These are phyloP conservation scores for Lichtheimia ramosa DNA, from an alignment of 371 early-diverging fungal genomes.

Conservation along the genomic window DNA sequence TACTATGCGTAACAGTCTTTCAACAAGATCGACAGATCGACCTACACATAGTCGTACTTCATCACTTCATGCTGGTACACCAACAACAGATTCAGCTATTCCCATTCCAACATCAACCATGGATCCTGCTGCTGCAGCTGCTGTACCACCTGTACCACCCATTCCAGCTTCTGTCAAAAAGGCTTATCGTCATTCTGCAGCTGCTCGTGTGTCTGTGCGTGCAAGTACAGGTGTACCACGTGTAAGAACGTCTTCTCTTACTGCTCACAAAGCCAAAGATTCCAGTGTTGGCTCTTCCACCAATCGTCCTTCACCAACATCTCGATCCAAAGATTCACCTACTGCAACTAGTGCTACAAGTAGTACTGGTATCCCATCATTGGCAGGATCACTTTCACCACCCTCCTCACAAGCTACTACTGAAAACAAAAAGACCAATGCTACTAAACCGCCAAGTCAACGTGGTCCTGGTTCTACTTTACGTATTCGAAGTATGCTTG, in stretches of 20 bases:
- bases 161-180: conserved; percentile 5
- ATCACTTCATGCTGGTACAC: conserved; percentile 5
- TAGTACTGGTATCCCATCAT: conserved; percentile 1
- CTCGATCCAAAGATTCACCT: conserved; percentile 9
- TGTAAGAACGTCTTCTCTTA: conserved; percentile 25
- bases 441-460: conserved; percentile 17
- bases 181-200: conserved; percentile 16
- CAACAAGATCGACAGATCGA: conserved; percentile 10
- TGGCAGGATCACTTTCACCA: background rate
- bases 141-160: conserved; percentile 12
- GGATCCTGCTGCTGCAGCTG: background rate
- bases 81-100: conserved; percentile 2
- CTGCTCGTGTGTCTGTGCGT: conserved; percentile 8
- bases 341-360: too few relatives aligned
- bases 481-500: conserved; percentile 43
- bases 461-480: conserved; percentile 47
- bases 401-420: conserved; percentile 6
- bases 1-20: conserved; percentile 14
- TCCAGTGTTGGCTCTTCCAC: background rate
- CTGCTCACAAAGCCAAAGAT: conserved; percentile 13
- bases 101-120: background rate
- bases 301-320: background rate
- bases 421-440: conserved; percentile 3
- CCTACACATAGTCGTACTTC: conserved; percentile 13
- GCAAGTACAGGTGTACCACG: conserved; percentile 20